Evolutionary conservation across 495 filamentous ascomycete genomes (phyloP), one percentile per base, ranked within the genome.

Genomic region (Hypoxylon cercidicola): DNA sequence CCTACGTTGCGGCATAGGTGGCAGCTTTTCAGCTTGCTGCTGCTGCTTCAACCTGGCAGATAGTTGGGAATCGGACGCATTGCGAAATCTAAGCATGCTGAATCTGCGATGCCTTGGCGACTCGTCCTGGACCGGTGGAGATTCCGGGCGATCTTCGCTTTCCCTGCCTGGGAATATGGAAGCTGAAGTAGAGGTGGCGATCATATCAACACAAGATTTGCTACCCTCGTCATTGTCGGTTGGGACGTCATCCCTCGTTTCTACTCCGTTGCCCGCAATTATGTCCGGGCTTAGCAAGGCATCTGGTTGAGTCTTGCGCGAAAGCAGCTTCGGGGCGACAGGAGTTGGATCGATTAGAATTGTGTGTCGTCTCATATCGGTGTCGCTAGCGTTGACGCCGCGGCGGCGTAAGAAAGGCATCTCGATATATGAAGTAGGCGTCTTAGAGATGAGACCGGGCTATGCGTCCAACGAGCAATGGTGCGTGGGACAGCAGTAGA

Each of bases 31-130:
- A 51, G 81, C 69, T 47, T 85, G 78, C 35, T 83, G 89, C 63
- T 91, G 89, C 55, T 90, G 85, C 73, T 89, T 93, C 41, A 90
- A 90, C 69, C 88, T 91, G 51, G 82, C 77, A 9, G 92, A 92
- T 50, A 97, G 81, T 71, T 97, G 93, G 45, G 95, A 91, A 75
- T 99, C 95, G 13, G 93, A 97, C 46, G 92, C 93, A 85, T 97
- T 91, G 47, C 94, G 89, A 70, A 96, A 89, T 73, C 89, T 92
- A 77, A 97, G 84, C 78, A 97, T 88, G 73, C 90, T 95, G 73
- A 97, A 97, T 32, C 94, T 89, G 60, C 89, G 83, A 72, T 85
- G 79, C 57, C 79, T 86, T 3, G 77, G 72, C 18, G 73, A 80
- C 66, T 83, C 79, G 21, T 81, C 80, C 62, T 81, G 79, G 28